A percentile compares a stretch with the other conserved stretches of the same genome.
phyloP scores from a whole-genome alignment of 305 asterid species.

The Fraxinus xanthoxyloides region DNA sequence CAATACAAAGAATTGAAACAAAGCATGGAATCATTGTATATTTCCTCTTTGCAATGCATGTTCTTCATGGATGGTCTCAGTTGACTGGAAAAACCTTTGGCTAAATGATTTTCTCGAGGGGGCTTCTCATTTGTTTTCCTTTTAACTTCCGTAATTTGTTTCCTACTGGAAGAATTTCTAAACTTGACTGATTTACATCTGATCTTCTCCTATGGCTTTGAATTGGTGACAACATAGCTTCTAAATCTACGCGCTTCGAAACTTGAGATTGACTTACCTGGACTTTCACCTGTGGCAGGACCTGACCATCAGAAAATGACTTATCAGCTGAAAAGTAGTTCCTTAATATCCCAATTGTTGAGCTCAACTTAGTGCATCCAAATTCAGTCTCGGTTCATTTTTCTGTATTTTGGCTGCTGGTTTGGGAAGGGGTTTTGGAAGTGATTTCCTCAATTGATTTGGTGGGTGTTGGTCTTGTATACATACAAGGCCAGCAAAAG shows the following conservation, averaged over 20 bases:
- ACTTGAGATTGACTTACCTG: slow-evolving; percentile 24
- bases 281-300: slow-evolving; percentile 13
- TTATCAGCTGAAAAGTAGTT: slow-evolving; percentile 19
- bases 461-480: slow-evolving; percentile 27
- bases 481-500: slow-evolving; percentile 52
- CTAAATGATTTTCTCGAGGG: slow-evolving; percentile 31
- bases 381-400: slow-evolving; percentile 41
- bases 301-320: slow-evolving; percentile 20
- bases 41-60: slow-evolving; percentile 27
- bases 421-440: slow-evolving; percentile 13
- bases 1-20: not conserved
- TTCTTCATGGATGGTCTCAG: slow-evolving; percentile 25
- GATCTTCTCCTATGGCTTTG: slow-evolving; percentile 27
- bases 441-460: slow-evolving; percentile 4
- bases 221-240: slow-evolving; percentile 21
- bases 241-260: slow-evolving; percentile 19
- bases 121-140: slow-evolving; percentile 29
- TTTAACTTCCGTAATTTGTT: slow-evolving; percentile 23
- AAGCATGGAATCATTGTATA: slow-evolving; percentile 5
- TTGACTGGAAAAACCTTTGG: slow-evolving; percentile 40
- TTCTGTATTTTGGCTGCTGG: slow-evolving; percentile 16
- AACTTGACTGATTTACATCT: slow-evolving; percentile 18
- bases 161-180: slow-evolving; percentile 8
- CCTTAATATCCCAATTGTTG: slow-evolving; percentile 14
- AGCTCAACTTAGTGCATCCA: slow-evolving; percentile 18